A percentile compares a stretch with the other conserved stretches of the same genome.
phyloP scores from a whole-genome alignment of 2,329 filamentous ascomycete species.

The Coniochaeta sp. region DNA sequence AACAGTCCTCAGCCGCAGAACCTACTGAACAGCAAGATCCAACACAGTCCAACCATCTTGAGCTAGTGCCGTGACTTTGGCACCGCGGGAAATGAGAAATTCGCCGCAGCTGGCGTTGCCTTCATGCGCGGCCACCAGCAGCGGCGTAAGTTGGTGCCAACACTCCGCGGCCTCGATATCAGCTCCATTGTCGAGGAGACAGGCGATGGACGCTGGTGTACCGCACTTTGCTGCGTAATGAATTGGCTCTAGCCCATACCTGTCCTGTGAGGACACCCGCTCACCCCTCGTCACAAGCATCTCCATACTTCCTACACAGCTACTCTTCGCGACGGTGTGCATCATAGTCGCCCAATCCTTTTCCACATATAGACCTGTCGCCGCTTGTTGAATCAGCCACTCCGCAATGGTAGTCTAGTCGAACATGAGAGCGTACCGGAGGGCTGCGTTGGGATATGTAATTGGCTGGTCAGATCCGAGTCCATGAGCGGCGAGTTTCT shows the following conservation, averaged over 20 bases:
- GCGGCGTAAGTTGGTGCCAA: background rate
- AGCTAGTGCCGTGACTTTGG: background rate
- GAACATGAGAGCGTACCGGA: background rate
- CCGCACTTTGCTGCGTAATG: background rate
- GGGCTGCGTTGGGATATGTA: background rate
- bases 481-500: background rate
- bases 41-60: background rate
- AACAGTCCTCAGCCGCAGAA: too few species aligned
- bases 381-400: background rate
- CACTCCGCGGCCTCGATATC: background rate
- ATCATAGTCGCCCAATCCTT: background rate
- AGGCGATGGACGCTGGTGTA: background rate
- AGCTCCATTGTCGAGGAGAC: background rate
- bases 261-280: background rate
- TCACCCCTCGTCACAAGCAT: background rate
- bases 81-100: background rate
- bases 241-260: background rate
- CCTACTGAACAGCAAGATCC: background rate
- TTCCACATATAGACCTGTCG: background rate
- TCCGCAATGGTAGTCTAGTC: background rate
- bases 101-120: background rate
- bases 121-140: background rate
- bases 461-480: background rate
- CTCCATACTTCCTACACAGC: background rate
- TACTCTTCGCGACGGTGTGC: background rate